Evolutionary conservation across 2,329 filamentous ascomycete species (phyloP).

Genomic region (Microsporum audouinii): DNA sequence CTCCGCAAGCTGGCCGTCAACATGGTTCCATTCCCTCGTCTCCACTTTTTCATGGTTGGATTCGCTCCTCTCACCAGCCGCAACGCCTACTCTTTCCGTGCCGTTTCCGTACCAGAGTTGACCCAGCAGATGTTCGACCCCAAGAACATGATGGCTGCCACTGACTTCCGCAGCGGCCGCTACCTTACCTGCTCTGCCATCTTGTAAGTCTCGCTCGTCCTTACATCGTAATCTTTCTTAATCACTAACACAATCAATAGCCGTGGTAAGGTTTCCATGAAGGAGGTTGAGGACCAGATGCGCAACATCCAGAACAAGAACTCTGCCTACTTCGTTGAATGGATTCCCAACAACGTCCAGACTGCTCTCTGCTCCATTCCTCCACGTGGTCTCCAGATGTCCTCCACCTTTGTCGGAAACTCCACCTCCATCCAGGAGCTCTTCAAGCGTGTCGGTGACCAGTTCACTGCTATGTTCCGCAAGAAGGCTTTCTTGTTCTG

Average conservation of each 20-base stretch:
- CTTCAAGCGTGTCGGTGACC: constrained; percentile 99
- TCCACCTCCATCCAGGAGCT: constrained; percentile 99
- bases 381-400: constrained; percentile 97
- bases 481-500: constrained; percentile 99
- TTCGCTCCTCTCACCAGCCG: constrained; percentile 96
- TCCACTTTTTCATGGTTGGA: constrained; percentile 99
- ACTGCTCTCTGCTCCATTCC: constrained; percentile 98
- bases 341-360: constrained; percentile 99
- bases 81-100: constrained; percentile 88
- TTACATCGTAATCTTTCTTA: not conserved
- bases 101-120: constrained; percentile 92
- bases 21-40: constrained; percentile 99
- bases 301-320: constrained; percentile 99
- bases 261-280: constrained; percentile 99
- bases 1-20: constrained; percentile 99
- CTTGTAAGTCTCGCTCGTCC: constrained; percentile 48
- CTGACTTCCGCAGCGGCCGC: constrained; percentile 98
- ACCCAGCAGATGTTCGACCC: constrained; percentile 99
- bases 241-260: constrained; percentile 35
- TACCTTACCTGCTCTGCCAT: constrained; percentile 99
- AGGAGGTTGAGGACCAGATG: constrained; percentile 99
- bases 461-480: constrained; percentile 99
- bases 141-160: constrained; percentile 99
- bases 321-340: constrained; percentile 98
- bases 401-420: constrained; percentile 97